A percentile compares a stretch with the other conserved stretches of the same genome.
Evolutionary conservation across 2,329 filamentous ascomycete species (phyloP).

Genomic region (Arthrinium puccinioides): DNA sequence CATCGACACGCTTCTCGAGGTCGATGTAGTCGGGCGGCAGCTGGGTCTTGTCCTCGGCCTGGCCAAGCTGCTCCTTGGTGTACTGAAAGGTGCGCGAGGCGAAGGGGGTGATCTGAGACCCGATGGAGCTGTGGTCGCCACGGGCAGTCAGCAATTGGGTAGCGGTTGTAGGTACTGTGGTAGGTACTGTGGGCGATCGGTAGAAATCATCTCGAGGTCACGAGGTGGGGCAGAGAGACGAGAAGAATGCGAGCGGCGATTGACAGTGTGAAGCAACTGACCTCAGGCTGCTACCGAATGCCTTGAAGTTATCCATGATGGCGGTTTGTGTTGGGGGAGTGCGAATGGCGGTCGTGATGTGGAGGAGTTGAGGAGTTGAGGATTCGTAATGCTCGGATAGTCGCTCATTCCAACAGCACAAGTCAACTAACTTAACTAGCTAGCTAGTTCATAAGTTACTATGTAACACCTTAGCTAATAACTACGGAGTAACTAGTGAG

Average conservation of each 20-base stretch:
- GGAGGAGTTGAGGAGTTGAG: conserved; percentile 1
- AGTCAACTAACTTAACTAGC: too few species aligned
- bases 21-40: conserved; percentile 96
- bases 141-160: not conserved
- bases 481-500: too few species aligned
- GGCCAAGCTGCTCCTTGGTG: conserved; percentile 94
- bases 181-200: not conserved
- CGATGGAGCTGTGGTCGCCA: conserved; percentile 41
- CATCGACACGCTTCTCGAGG: conserved; percentile 97
- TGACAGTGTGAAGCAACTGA: conserved; percentile 24
- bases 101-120: conserved; percentile 83
- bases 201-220: too few species aligned
- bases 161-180: not conserved
- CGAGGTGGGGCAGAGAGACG: too few species aligned
- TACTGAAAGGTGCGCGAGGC: conserved; percentile 93
- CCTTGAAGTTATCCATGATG: conserved; percentile 52
- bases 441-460: too few species aligned
- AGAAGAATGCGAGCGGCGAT: too few species aligned
- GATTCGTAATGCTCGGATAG: conserved; percentile 1
- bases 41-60: conserved; percentile 95
- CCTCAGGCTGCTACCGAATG: conserved; percentile 49
- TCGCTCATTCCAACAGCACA: too few species aligned
- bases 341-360: conserved; percentile 1
- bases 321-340: conserved; percentile 4
- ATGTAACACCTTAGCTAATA: too few species aligned